A percentile compares a stretch with the other conserved stretches of the same genome.
These are phyloP conservation scores for Metschnikowia similis DNA, from an alignment of 805 yeast species.

Conservation along the genomic window DNA sequence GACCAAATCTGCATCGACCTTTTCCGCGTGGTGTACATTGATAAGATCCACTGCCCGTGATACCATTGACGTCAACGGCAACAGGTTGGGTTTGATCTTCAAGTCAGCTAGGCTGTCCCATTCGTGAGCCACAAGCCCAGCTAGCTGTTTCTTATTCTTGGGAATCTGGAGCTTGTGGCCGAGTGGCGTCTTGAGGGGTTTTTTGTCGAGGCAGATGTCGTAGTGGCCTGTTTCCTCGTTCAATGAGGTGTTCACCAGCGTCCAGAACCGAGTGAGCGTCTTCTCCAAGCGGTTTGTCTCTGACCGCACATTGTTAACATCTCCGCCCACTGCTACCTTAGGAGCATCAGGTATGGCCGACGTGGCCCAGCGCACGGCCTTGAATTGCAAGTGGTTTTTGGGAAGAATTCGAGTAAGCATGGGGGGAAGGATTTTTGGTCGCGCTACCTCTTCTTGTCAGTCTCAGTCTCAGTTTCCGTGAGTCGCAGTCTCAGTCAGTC, in stretches of 20 bases:
- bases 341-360: neutral
- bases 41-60: slow-evolving; percentile 80
- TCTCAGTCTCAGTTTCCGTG: no score
- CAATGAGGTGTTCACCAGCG: slow-evolving; percentile 50
- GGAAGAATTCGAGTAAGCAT: neutral
- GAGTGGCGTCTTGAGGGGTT: slow-evolving; percentile 77
- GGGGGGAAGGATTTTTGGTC: neutral
- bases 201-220: slow-evolving; percentile 65
- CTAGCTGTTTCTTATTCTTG: slow-evolving; percentile 52
- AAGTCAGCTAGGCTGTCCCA: slow-evolving; percentile 74
- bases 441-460: neutral
- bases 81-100: slow-evolving; percentile 64
- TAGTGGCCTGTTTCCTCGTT: slow-evolving; percentile 29
- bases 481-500: no score
- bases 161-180: slow-evolving; percentile 73
- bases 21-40: slow-evolving; percentile 28
- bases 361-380: slow-evolving; percentile 2
- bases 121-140: slow-evolving; percentile 76
- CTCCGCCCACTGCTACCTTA: slow-evolving; percentile 37
- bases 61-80: slow-evolving; percentile 84
- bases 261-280: slow-evolving; percentile 78
- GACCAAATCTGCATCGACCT: slow-evolving; percentile 39
- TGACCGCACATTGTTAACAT: slow-evolving; percentile 41
- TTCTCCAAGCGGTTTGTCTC: slow-evolving; percentile 69
- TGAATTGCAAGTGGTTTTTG: neutral